Conservation (phyloP, 2,329 filamentous ascomycete genomes). For the Hortaea sp. region DNA sequence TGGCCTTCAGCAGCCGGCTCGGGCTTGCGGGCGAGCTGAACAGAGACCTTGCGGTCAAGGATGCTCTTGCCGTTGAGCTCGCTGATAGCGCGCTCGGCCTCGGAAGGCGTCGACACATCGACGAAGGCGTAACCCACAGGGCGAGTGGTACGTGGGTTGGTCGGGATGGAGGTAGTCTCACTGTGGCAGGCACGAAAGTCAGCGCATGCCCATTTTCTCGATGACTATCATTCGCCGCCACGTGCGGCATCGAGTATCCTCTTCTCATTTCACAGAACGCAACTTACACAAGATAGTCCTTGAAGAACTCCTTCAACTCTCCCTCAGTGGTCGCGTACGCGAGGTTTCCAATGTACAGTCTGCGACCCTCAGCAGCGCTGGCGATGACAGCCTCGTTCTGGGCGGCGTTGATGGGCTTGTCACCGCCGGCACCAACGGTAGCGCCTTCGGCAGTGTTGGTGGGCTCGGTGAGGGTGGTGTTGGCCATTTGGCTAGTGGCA, state of each 20-base stretch:
- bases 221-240: background rate
- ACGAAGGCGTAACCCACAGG: conserved; percentile 99
- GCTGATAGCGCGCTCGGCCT: conserved; percentile 89
- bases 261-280: background rate
- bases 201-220: too few species aligned
- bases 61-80: conserved; percentile 97
- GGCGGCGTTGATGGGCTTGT: conserved; percentile 60
- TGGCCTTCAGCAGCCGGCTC: conserved; percentile 70
- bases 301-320: conserved; percentile 99
- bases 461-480: conserved; percentile 52
- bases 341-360: conserved; percentile 99
- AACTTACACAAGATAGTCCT: conserved; percentile 96
- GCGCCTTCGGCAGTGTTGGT: conserved; percentile 48
- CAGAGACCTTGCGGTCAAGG: conserved; percentile 96
- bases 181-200: conserved; percentile 36
- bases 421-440: conserved; percentile 35
- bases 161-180: conserved; percentile 97
- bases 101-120: conserved; percentile 85
- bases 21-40: conserved; percentile 96
- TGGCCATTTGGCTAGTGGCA: conserved; percentile 62
- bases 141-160: conserved; percentile 97
- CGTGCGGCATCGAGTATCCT: background rate
- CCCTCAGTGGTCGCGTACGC: conserved; percentile 99
- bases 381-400: conserved; percentile 86
- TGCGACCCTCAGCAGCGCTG: conserved; percentile 96